Base-by-base conservation (phyloP, 352 stramenopile species). In the Elongisporangium senticosum region DNA sequence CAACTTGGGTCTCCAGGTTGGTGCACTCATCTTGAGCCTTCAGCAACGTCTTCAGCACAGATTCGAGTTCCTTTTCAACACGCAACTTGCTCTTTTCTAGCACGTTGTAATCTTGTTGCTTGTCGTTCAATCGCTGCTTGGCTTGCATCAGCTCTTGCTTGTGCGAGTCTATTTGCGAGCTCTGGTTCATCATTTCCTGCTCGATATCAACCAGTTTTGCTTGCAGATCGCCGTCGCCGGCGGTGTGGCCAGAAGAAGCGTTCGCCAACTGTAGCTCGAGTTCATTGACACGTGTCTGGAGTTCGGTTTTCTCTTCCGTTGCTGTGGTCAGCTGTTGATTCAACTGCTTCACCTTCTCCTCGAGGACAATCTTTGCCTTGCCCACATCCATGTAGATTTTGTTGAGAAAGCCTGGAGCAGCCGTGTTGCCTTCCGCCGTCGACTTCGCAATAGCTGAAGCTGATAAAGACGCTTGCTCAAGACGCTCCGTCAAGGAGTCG, bases 311-410 rank as follows among this genome's bases (percentile, higher is more conserved):
- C 33, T 89, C 79, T 17, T 77, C 70, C 0, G 77, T 78, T 0
- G 74, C 73, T 21, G 66, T 66, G 2, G 61, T 56, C 49, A 90
- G 58, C 61, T 79, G 65, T 15, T 68, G 63, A 11, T 79, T 78
- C 1, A 90, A 63, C 39, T 85, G 72, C 49, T 78, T 77, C 0
- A 92, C 79, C 50, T 87, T 84, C 20, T 89, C 82, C 19, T 92
- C 82, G 10, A 92, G 61, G 20, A 72, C 69, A 50, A 81, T 57
- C 58, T 92, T 92, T n/a, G 82, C 79, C 58, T 92, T 92, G 15
- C 82, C 82, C 0, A 92, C 77, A 47, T 92, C 79, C 57, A 78
- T 68, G 64, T 90, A 92, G 50, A 89, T 92, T 67, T 89, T 87
- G 62, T 89, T 83, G 49, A 92, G 68, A 54, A 89, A 92, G 6